phyloP scores from a whole-genome alignment of 495 filamentous ascomycete species.

The Aspergillus sclerotioniger region DNA sequence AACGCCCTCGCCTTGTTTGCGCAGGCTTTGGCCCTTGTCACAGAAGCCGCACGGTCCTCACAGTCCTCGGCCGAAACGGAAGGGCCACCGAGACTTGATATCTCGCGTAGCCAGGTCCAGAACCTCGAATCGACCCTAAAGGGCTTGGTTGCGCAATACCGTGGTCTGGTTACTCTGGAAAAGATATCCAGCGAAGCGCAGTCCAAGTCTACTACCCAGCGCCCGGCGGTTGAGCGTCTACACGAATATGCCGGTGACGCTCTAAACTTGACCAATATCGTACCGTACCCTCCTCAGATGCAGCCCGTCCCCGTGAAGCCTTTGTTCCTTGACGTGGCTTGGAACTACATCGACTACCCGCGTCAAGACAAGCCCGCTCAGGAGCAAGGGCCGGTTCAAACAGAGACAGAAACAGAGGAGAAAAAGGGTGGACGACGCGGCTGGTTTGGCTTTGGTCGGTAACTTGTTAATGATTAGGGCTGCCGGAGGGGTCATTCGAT shows the following conservation, averaged over 20 bases:
- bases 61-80: conserved; percentile 30
- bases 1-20: conserved; percentile 83
- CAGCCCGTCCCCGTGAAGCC: conserved; percentile 90
- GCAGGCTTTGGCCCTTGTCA: conserved; percentile 59
- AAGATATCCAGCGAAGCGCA: conserved; percentile 45
- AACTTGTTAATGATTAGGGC: conserved; percentile 4
- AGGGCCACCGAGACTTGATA: conserved; percentile 53
- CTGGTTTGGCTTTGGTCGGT: conserved; percentile 90
- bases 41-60: conserved; percentile 36
- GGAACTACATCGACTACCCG: conserved; percentile 97
- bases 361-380: conserved; percentile 36
- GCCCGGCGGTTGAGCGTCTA: conserved; percentile 68
- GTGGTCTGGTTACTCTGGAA: conserved; percentile 78
- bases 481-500: background rate
- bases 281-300: conserved; percentile 80
- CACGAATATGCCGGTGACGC: conserved; percentile 66
- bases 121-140: conserved; percentile 59
- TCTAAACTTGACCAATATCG: conserved; percentile 74
- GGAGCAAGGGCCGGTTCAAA: conserved; percentile 20
- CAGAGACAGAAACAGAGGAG: conserved; percentile 41
- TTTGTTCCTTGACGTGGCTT: conserved; percentile 92
- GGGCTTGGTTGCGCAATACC: conserved; percentile 69
- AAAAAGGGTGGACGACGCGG: conserved; percentile 68
- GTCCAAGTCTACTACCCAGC: conserved; percentile 28
- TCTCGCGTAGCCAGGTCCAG: conserved; percentile 55